Evolutionary conservation across 805 yeast genomes (phyloP).

Genomic region (Dipodascus geniculatus): DNA sequence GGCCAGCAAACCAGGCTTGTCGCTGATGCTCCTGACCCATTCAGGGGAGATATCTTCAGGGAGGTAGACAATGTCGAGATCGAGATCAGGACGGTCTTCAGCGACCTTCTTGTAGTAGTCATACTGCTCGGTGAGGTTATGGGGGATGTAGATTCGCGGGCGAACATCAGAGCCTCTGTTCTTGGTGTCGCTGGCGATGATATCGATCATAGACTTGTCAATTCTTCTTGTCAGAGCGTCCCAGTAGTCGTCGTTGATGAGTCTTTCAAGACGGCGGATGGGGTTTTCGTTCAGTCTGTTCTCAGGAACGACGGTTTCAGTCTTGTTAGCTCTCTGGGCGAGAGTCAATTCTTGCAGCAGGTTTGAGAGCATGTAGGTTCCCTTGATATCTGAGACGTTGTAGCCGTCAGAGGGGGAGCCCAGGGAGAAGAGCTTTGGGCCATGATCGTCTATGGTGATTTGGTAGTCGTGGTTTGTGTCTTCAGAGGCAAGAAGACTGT

Average conservation of each 20-base stretch:
- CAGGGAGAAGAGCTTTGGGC: slow-evolving; percentile 67
- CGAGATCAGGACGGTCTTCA: slow-evolving; percentile 38
- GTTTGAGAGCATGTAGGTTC: slow-evolving; percentile 83
- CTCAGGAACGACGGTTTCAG: slow-evolving; percentile 70
- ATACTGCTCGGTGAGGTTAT: slow-evolving; percentile 55
- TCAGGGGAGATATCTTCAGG: slow-evolving; percentile 70
- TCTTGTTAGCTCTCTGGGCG: slow-evolving; percentile 71
- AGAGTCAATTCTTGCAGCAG: slow-evolving; percentile 79
- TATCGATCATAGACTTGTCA: slow-evolving; percentile 47
- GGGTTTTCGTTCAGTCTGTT: slow-evolving; percentile 80
- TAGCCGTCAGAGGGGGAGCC: slow-evolving; percentile 79
- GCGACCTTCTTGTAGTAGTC: slow-evolving; percentile 52
- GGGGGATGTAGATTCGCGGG: slow-evolving; percentile 73
- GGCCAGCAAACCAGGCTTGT: slow-evolving; percentile 76
- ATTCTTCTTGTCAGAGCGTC: slow-evolving; percentile 59
- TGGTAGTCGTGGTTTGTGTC: slow-evolving; percentile 81
- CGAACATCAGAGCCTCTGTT: slow-evolving; percentile 49
- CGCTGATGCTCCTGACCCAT: slow-evolving; percentile 63
- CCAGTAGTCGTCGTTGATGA: slow-evolving; percentile 76
- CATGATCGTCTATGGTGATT: slow-evolving; percentile 75
- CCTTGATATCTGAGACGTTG: slow-evolving; percentile 61
- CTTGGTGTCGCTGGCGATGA: slow-evolving; percentile 71
- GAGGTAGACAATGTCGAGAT: slow-evolving; percentile 63
- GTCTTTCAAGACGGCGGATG: slow-evolving; percentile 58
- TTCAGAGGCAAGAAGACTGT: slow-evolving; percentile 57